Base-by-base conservation (phyloP, 176 grass and related monocot species). In the Typha latifolia region DNA sequence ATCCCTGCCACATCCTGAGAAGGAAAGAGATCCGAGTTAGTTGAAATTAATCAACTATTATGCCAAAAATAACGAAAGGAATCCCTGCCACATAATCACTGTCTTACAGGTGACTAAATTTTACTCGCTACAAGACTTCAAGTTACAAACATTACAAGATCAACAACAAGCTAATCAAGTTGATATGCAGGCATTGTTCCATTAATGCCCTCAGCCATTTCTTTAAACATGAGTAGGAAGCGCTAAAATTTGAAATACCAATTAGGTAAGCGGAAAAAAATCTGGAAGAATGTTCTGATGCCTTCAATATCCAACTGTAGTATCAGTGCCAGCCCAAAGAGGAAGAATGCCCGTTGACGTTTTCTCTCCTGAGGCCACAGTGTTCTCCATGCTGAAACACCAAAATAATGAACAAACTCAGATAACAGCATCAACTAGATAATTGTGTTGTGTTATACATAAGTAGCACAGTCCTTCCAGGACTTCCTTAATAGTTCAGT, bases 1-100 rank as follows among this genome's bases (percentile, higher is more conserved):
- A 99, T 77, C 94, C 94, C 69, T 71, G 82, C 89, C 89, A 99
- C 94, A 99, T 99, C 94, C 94, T 99, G 85, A 31, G 51, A 71
- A 79, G 66, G 53, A n/a, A 56, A 74, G n/a, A 48, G 51, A 31
- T 32, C 16, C 20, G n/a, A 59, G n/a, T 59, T 10, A 12, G 20
- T 59, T 10, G 2, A 59, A 19, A 21, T 22, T 12, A 19, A 59
- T 21, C 4, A 59, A 59, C 11, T 19, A 11, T 19, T 59, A 19
- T 8, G 14, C 8, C 6, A 16, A 59, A 57, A 59, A 59, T 10
- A 6, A 20, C 15, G 53, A 12, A 59, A 59, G 11, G 53, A 57
- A 29, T 29, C 2, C 27, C 27, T 57, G 6, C 20, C 9, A 57
- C n/a, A 55, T 14, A 55, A 43, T 9, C 37, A 43, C 37, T 43